Conservation (phyloP, 2,329 filamentous ascomycete genomes). For the Exophiala aquamarina region DNA sequence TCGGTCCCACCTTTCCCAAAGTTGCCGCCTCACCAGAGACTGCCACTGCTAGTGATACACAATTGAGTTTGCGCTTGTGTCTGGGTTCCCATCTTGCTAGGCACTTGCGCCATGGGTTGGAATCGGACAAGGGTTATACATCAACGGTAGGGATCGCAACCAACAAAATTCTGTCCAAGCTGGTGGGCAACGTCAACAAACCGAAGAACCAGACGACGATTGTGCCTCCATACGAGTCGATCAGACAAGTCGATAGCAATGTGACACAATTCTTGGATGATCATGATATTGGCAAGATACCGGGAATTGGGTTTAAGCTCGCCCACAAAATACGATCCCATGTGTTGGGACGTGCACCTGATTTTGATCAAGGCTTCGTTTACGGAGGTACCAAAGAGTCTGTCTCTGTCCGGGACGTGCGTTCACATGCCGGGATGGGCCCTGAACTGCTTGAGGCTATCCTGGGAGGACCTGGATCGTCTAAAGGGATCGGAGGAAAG, state of each 20-base stretch:
- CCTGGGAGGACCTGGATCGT: slow-evolving; percentile 67
- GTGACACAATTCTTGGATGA: slow-evolving; percentile 70
- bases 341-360: slow-evolving; percentile 50
- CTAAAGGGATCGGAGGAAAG: slow-evolving; percentile 68
- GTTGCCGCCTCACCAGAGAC: slow-evolving; percentile 8
- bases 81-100: slow-evolving; percentile 80
- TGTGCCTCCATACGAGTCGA: slow-evolving; percentile 59
- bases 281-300: slow-evolving; percentile 76
- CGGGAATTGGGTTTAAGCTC: slow-evolving; percentile 82
- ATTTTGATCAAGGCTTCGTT: slow-evolving; percentile 45
- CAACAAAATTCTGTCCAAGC: slow-evolving; percentile 81
- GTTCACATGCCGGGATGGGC: slow-evolving; percentile 62
- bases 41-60: slow-evolving; percentile 28
- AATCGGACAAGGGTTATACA: slow-evolving; percentile 78
- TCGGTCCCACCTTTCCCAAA: slow-evolving; percentile 62
- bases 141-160: slow-evolving; percentile 85
- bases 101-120: slow-evolving; percentile 70
- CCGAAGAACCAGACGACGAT: slow-evolving; percentile 85
- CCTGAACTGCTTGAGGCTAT: slow-evolving; percentile 66
- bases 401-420: slow-evolving; percentile 66
- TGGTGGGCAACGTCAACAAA: slow-evolving; percentile 81
- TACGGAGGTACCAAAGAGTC: slow-evolving; percentile 54
- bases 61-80: slow-evolving; percentile 61
- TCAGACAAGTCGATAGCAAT: slow-evolving; percentile 43
- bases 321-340: slow-evolving; percentile 66